Conservation (phyloP, 495 filamentous ascomycete genomes). For the Pyrenula massariospora region DNA sequence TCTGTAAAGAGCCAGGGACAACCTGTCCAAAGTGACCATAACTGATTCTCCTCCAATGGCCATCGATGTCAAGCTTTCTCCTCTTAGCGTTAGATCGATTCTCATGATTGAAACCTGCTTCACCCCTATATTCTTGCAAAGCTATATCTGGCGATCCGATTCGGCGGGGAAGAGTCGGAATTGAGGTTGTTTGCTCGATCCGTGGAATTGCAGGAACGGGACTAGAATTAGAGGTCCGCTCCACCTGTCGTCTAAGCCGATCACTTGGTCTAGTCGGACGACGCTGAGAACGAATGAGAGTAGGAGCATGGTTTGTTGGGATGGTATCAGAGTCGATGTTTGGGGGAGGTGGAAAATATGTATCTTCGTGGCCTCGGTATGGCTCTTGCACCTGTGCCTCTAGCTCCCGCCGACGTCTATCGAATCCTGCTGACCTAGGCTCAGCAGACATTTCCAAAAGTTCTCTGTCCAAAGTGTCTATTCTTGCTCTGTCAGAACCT, state of each 20-base stretch:
- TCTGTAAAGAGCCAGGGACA: conserved; percentile 62
- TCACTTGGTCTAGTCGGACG: conserved; percentile 6
- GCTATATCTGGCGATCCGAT: conserved; percentile 25
- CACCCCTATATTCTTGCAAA: conserved; percentile 21
- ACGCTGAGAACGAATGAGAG: conserved; percentile 4
- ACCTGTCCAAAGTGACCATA: conserved; percentile 81
- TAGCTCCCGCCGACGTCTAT: not conserved
- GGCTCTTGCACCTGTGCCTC: not conserved
- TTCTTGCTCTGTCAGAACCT: conserved; percentile 20
- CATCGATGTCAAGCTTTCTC: conserved; percentile 61
- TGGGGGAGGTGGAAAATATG: not conserved
- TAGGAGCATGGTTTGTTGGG: not conserved
- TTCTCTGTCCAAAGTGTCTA: conserved; percentile 28
- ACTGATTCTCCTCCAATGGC: conserved; percentile 45
- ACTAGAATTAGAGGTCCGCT: conserved; percentile 3
- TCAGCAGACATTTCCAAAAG: conserved; percentile 5
- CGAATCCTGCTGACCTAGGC: not conserved
- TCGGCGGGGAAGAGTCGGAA: conserved; percentile 2
- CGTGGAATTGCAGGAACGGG: conserved; percentile 4
- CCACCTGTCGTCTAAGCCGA: conserved; percentile 4
- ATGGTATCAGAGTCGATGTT: not conserved
- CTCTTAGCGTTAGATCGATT: conserved; percentile 52
- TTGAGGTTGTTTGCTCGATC: not conserved
- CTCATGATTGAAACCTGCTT: conserved; percentile 20
- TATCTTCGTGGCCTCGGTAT: not conserved